A percentile compares a stretch with the other conserved stretches of the same genome.
Conservation (phyloP, 345 rosid genomes). For the Corymbia maculata region DNA sequence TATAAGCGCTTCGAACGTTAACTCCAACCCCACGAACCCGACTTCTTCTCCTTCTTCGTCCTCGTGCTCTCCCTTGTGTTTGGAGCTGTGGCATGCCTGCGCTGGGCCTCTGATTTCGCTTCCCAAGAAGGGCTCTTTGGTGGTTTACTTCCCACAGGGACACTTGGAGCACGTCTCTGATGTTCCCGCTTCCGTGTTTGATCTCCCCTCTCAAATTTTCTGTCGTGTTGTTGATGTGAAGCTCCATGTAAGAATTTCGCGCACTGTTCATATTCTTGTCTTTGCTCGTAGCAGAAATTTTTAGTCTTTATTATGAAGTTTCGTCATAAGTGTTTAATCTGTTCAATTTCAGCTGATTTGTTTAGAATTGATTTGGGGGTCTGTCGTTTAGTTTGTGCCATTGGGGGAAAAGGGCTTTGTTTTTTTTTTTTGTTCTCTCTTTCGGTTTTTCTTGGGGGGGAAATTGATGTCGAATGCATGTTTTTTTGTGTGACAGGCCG, state of each 20-base stretch:
- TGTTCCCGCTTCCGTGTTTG: constrained; percentile 43
- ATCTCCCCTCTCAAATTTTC: constrained; percentile 67
- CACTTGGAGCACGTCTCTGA: constrained; percentile 81
- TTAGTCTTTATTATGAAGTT: background rate
- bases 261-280: background rate
- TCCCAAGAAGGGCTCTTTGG: constrained; percentile 74
- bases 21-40: constrained; percentile 31
- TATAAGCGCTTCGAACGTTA: constrained; percentile 40
- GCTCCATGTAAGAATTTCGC: constrained; percentile 58
- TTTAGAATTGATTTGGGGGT: background rate
- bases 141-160: constrained; percentile 92
- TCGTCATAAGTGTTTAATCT: background rate
- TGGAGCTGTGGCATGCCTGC: constrained; percentile 99
- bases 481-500: constrained; percentile 55
- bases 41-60: constrained; percentile 2
- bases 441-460: background rate
- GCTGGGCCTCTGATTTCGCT: constrained; percentile 95
- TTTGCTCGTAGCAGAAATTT: background rate
- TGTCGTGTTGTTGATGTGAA: constrained; percentile 93
- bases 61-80: constrained; percentile 45
- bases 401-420: background rate
- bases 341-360: background rate
- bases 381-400: background rate
- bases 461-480: constrained; percentile 7
- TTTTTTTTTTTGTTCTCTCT: background rate